A percentile compares a stretch with the other conserved stretches of the same genome.
These are phyloP conservation scores for Schizochytrium sp. DNA, from an alignment of 108 stramenopile genomes.

Conservation along the genomic window DNA sequence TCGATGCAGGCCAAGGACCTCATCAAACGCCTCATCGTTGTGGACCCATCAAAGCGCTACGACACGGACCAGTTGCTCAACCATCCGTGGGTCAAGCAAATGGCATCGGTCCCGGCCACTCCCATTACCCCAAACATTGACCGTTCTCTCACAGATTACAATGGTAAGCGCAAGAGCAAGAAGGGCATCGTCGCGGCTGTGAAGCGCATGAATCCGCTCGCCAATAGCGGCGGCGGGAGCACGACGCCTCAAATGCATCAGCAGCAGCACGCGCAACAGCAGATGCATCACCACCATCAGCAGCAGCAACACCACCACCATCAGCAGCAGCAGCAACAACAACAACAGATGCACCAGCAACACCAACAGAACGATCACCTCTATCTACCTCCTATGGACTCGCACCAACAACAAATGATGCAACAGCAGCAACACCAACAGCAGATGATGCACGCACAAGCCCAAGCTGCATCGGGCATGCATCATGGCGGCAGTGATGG, in stretches of 20 bases:
- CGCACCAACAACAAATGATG: neutral
- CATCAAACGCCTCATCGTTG: slow-evolving; percentile 61
- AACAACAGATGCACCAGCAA: neutral
- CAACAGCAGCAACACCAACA: slow-evolving; percentile 7
- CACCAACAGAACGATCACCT: neutral
- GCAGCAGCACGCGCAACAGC: neutral
- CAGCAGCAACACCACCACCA: neutral
- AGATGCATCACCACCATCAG: neutral
- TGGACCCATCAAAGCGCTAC: slow-evolving; percentile 57
- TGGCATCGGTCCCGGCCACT: neutral
- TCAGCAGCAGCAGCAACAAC: slow-evolving; percentile 13
- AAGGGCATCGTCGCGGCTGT: neutral
- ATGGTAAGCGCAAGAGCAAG: neutral
- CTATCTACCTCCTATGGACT: neutral
- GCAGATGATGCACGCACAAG: neutral
- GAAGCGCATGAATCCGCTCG: slow-evolving; percentile 10
- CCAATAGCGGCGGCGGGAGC: neutral
- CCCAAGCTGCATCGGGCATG: too few species aligned
- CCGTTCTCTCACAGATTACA: neutral
- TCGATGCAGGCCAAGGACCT: slow-evolving; percentile 29
- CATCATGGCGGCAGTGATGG: neutral
- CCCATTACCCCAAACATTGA: slow-evolving; percentile 19
- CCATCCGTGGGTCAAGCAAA: slow-evolving; percentile 54
- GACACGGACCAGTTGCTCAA: slow-evolving; percentile 58
- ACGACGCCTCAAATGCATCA: neutral